These are phyloP conservation scores for Dichotomopilus funicola DNA, from an alignment of 2,329 filamentous ascomycete species.

Conservation along the genomic window DNA sequence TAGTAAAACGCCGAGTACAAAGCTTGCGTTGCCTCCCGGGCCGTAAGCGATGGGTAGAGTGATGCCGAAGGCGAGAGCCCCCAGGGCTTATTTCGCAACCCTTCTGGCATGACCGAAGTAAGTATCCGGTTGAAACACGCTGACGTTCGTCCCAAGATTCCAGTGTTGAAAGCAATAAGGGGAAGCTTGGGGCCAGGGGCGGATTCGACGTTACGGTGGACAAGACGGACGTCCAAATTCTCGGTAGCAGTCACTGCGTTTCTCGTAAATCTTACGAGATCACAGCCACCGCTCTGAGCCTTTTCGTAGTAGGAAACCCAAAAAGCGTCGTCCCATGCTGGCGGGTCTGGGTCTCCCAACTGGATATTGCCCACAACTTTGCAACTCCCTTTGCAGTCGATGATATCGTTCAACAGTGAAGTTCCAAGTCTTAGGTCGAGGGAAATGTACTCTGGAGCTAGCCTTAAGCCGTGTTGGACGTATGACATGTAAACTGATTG, in stretches of 20 bases:
- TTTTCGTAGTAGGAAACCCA: conserved; percentile 53
- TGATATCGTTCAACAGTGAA: conserved; percentile 42
- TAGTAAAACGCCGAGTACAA: conserved; percentile 61
- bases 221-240: conserved; percentile 52
- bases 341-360: conserved; percentile 32
- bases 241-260: conserved; percentile 52
- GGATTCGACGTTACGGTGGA: conserved; percentile 44
- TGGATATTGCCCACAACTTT: conserved; percentile 56
- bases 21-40: conserved; percentile 56
- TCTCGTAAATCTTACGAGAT: conserved; percentile 55
- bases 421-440: conserved; percentile 55
- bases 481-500: conserved; percentile 46
- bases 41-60: conserved; percentile 44
- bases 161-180: conserved; percentile 60
- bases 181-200: conserved; percentile 42
- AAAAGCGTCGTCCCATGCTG: conserved; percentile 48
- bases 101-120: conserved; percentile 51
- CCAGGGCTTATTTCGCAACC: conserved; percentile 19
- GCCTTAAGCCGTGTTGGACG: conserved; percentile 52
- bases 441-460: conserved; percentile 57
- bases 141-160: conserved; percentile 55
- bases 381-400: conserved; percentile 32
- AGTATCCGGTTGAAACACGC: conserved; percentile 60
- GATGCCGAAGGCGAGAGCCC: neutral
- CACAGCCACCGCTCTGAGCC: conserved; percentile 52